Percentiles rank a stretch among this genome's conserved stretches.
Evolutionary conservation across 75 land plant species (phyloP).

Genomic region (Adiantum capillusveneris): DNA sequence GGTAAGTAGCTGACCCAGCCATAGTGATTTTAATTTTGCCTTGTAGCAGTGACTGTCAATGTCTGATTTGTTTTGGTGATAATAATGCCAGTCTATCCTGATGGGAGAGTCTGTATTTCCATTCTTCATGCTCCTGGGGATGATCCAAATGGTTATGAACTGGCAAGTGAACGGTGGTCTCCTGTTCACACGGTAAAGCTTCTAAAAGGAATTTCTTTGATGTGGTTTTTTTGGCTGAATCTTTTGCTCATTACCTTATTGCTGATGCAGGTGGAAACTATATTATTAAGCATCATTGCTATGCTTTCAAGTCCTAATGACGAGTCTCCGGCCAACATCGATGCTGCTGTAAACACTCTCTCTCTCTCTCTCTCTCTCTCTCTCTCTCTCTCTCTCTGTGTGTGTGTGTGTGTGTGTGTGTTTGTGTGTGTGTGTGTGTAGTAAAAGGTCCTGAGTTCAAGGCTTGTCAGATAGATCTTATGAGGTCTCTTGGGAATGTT

Average conservation of each 20-base stretch:
- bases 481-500: too few relatives aligned
- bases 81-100: constrained; percentile 14
- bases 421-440: too few relatives aligned
- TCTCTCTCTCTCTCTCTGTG: too few relatives aligned
- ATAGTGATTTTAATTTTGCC: neutral
- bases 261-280: constrained; percentile 51
- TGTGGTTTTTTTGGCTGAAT: neutral
- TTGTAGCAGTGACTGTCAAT: neutral
- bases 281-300: constrained; percentile 63
- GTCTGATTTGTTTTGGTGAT: neutral
- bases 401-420: too few relatives aligned
- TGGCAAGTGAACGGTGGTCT: constrained; percentile 39
- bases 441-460: too few relatives aligned
- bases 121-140: constrained; percentile 38
- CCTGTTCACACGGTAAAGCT: constrained; percentile 51
- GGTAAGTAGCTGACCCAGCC: constrained; percentile 26
- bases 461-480: too few relatives aligned
- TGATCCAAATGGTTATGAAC: constrained; percentile 39
- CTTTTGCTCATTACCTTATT: neutral
- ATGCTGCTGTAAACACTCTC: constrained; percentile 51
- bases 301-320: constrained; percentile 70
- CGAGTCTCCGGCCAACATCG: constrained; percentile 65
- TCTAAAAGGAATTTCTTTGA: neutral
- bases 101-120: constrained; percentile 40
- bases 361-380: too few relatives aligned